Base-by-base conservation (phyloP, 1,284 basidiomycete genomes). In the Farysia itapuensis region DNA sequence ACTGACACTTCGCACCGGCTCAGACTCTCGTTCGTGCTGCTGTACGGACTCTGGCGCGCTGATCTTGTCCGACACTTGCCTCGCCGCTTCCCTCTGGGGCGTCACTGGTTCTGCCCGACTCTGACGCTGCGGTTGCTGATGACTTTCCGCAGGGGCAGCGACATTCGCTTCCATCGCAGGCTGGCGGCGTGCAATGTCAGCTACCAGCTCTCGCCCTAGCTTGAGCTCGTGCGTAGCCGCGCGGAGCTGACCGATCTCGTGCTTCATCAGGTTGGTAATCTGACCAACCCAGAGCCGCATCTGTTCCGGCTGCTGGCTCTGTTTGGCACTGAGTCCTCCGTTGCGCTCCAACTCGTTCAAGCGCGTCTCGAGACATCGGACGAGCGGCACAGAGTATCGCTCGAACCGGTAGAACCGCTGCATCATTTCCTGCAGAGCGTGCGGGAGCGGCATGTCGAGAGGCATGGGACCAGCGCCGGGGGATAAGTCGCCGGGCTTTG, bases 371-470 rank as follows among this genome's bases (percentile, higher is more conserved):
- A 75, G 60, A 22, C 65, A 64, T 12, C 70, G 63, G 16, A 75
- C 57, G 19, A 74, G 56, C 5, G 73, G 73, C 7, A 75, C 66
- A 9, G 72, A 70, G 56, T 74, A 74, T 4, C 70, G 53, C 43
- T 75, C 73, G 50, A 71, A 75, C 14, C 71, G 60, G 64, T 75
- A 75, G 56, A 75, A 75, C 26, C 73, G 72, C 15, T 64, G 38
- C 72, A 74, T 73, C 60, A 72, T 66, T 33, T 74, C 72, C 36
- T 74, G 68, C 11, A 75, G 52, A 15, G 72, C 70, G n/a, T 64
- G 39, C 9, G 43, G 50, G 18, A 74, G 44, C 1, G 64, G 38
- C 54, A 74, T 46, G 20, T 67, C 60, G 12, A 45, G 34, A 0
- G 66, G 67, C 42, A 70, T 48, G 13, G 69, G 67, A 3, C 69